These are phyloP conservation scores for Solanum chacoense DNA, from an alignment of 305 asterid species.

Conservation along the genomic window DNA sequence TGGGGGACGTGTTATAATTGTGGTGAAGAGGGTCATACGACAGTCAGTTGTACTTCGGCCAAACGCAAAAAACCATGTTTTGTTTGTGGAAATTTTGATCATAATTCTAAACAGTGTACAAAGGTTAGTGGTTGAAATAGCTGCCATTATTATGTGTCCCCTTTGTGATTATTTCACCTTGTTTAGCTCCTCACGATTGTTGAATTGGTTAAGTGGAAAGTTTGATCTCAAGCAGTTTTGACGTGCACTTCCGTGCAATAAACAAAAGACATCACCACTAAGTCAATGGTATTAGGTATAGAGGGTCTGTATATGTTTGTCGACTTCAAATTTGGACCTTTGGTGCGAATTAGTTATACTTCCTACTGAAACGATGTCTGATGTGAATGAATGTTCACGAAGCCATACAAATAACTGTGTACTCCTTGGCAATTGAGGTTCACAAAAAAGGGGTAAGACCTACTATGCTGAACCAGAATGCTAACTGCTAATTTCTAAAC, in stretches of 20 bases:
- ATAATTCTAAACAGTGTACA: slow-evolving; percentile 64
- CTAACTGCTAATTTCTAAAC: neutral
- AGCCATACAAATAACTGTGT: neutral
- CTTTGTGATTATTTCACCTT: neutral
- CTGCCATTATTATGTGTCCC: neutral
- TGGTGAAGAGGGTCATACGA: slow-evolving; percentile 86
- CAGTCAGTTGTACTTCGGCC: slow-evolving; percentile 70
- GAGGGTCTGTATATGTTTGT: neutral
- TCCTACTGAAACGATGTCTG: neutral
- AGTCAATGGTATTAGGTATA: neutral
- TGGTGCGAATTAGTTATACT: neutral
- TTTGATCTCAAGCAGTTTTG: neutral
- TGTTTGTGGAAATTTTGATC: slow-evolving; percentile 89
- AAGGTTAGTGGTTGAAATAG: slow-evolving; percentile 39
- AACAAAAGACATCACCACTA: neutral
- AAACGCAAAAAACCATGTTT: slow-evolving; percentile 90
- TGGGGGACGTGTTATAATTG: slow-evolving; percentile 97
- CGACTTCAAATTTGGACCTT: neutral
- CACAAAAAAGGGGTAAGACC: neutral
- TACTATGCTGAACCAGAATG: neutral
- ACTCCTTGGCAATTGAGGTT: neutral
- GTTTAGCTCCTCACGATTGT: neutral
- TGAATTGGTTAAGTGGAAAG: neutral
- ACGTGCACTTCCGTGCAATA: neutral
- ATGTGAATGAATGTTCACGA: neutral